Conservation (phyloP, 345 rosid species). For the Populus nigra region DNA sequence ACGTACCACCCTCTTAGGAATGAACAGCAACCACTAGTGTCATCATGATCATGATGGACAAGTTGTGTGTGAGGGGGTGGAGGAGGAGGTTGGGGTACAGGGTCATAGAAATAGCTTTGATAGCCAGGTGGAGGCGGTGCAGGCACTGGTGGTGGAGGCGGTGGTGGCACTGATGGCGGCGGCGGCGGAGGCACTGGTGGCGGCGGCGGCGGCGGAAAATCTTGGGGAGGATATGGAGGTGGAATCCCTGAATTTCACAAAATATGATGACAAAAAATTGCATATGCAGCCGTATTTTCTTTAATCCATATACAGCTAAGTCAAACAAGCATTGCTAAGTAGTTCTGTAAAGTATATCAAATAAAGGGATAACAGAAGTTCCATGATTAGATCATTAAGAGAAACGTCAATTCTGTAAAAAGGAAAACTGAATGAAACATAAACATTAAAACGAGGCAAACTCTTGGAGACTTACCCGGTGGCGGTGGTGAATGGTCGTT, state of each 20-base stretch:
- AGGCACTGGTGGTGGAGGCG: slow-evolving; percentile 13
- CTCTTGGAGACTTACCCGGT: background rate
- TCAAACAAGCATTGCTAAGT: too few relatives aligned
- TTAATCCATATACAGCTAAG: background rate
- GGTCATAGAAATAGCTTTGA: slow-evolving; percentile 36
- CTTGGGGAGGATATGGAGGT: slow-evolving; percentile 20
- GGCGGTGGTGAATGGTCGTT: background rate
- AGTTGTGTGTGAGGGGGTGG: slow-evolving; percentile 12
- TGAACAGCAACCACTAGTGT: slow-evolving; percentile 22
- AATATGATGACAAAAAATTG: background rate
- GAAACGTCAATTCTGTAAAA: background rate
- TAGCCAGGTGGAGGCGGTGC: slow-evolving; percentile 23
- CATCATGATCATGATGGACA: slow-evolving; percentile 9
- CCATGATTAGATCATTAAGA: too few relatives aligned
- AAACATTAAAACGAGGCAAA: background rate
- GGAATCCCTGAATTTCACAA: slow-evolving; percentile 23
- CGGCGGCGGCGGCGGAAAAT: background rate
- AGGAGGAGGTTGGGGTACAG: slow-evolving; percentile 22
- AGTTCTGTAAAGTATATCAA: too few relatives aligned
- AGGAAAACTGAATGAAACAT: background rate
- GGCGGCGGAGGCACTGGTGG: background rate
- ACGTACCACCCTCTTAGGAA: slow-evolving; percentile 38
- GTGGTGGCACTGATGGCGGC: background rate
- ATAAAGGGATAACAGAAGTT: too few relatives aligned
- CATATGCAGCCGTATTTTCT: background rate